Base-by-base conservation (phyloP, 1,139 yeast species). In the Candida anutae region DNA sequence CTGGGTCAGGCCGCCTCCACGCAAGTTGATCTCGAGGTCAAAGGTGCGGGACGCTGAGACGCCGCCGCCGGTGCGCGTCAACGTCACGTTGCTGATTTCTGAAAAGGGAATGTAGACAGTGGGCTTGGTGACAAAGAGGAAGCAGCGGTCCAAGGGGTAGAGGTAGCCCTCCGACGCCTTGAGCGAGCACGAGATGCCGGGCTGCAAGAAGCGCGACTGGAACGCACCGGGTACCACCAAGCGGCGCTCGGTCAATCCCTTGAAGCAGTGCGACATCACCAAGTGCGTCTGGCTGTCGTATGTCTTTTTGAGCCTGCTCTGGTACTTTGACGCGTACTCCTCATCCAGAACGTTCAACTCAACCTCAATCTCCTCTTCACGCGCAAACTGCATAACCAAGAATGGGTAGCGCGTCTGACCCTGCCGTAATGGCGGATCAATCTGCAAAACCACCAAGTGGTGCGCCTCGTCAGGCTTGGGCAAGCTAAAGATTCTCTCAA, bases 391-490 rank as follows among this genome's bases (percentile, higher is more conserved):
- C 54, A 88, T 60, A 8, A 87, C 93, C 50, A 90, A 62, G 54
- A 85, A 93, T 26, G 96, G 95, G 49, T 90, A 90, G 38, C 95
- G 73, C 1, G 98, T 93, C 60, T 90, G 97, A 32, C 99, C 99
- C 58, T 90, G 73, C 52, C 73, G 62, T 40, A 66, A 65, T 4
- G 99, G 98, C 16, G 98, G 98, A 44, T 90, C 97, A 24, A 93
- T 80, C 47, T 93, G 96, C 34, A 90, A 62, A 11, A 90, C 78
- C 46, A 90, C 68, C 42, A 87, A 66, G 53, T 88, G 94, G 51
- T 90, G 95, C 28, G 83, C 68, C 37, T 87, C 96, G 53, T 93
- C 98, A 1, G 95, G 88, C 50, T 87, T 87, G 21, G 98, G 98
- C 39, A 90, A 68, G 13, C 94, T 76, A 45, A 90, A 90, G 28